Percentiles rank a stretch among this genome's conserved stretches.
These are phyloP conservation scores for Pseudogymnoascus sp. DNA, from an alignment of 2,329 filamentous ascomycete genomes.

Conservation along the genomic window DNA sequence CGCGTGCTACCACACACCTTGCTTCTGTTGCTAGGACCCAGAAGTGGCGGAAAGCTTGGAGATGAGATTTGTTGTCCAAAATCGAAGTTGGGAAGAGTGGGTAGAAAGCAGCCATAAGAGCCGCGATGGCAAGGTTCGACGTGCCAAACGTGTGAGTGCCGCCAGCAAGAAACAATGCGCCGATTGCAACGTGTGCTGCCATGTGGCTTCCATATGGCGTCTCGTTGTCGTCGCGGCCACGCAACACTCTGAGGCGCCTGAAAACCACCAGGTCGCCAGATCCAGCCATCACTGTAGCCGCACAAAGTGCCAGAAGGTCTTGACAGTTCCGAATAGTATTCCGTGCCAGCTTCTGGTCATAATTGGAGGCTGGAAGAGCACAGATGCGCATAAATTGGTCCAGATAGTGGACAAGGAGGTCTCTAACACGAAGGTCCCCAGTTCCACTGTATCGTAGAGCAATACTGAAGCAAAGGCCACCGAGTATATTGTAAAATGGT, in stretches of 20 bases:
- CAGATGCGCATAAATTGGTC: conserved; percentile 80
- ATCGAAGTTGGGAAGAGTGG: conserved; percentile 84
- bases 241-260: conserved; percentile 76
- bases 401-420: conserved; percentile 76
- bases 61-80: conserved; percentile 87
- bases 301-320: conserved; percentile 75
- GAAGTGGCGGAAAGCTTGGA: conserved; percentile 94
- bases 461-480: conserved; percentile 78
- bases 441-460: conserved; percentile 70
- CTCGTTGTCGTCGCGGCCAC: conserved; percentile 76
- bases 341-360: conserved; percentile 78
- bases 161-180: conserved; percentile 83
- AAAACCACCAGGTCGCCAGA: conserved; percentile 84
- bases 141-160: conserved; percentile 90
- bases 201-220: conserved; percentile 91
- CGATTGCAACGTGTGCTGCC: conserved; percentile 85
- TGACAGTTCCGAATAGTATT: conserved; percentile 86
- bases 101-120: conserved; percentile 86
- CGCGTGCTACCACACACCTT: conserved; percentile 80
- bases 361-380: conserved; percentile 48
- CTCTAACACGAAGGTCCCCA: conserved; percentile 62
- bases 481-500: conserved; percentile 86
- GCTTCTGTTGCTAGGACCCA: conserved; percentile 93
- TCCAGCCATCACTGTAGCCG: conserved; percentile 88
- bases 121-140: conserved; percentile 77